Evolutionary conservation across 495 filamentous ascomycete genomes (phyloP).

Genomic region (Xeromyces bisporus): DNA sequence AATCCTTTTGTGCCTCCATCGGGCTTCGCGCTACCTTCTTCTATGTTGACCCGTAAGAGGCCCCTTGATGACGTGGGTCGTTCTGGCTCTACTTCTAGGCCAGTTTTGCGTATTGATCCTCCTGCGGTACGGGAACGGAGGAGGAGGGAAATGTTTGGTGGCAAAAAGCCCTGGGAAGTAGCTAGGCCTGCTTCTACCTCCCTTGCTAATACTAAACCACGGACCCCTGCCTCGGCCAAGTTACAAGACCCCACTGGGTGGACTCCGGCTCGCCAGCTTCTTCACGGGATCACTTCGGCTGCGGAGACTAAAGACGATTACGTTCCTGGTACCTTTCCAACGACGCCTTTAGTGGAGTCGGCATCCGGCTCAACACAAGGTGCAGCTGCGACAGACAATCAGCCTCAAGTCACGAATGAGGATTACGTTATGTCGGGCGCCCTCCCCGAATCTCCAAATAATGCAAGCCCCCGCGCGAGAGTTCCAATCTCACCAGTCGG

Average conservation of each 20-base stretch:
- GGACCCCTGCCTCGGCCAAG: too few species aligned
- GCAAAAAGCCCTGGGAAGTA: too few species aligned
- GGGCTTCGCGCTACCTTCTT: not conserved
- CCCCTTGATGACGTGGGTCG: not conserved
- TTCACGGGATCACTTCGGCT: not conserved
- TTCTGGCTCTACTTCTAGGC: not conserved
- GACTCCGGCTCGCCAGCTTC: not conserved
- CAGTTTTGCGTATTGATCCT: not conserved
- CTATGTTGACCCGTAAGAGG: not conserved
- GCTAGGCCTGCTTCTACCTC: too few species aligned
- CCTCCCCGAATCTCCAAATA: not conserved
- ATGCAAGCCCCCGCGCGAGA: not conserved
- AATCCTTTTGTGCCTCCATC: not conserved
- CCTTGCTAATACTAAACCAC: too few species aligned
- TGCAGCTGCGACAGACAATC: too few species aligned
- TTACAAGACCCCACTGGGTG: not conserved
- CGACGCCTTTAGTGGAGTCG: not conserved
- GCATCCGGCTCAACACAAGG: too few species aligned
- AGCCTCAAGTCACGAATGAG: too few species aligned
- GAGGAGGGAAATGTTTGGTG: not conserved
- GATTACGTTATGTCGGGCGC: not conserved
- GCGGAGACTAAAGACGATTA: not conserved
- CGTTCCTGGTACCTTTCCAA: not conserved
- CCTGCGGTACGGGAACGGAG: not conserved
- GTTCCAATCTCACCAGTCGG: not conserved